Evolutionary conservation across 2,329 filamentous ascomycete genomes (phyloP), one percentile per base, ranked within the genome.

Genomic region (Coniochaeta ligniaria): DNA sequence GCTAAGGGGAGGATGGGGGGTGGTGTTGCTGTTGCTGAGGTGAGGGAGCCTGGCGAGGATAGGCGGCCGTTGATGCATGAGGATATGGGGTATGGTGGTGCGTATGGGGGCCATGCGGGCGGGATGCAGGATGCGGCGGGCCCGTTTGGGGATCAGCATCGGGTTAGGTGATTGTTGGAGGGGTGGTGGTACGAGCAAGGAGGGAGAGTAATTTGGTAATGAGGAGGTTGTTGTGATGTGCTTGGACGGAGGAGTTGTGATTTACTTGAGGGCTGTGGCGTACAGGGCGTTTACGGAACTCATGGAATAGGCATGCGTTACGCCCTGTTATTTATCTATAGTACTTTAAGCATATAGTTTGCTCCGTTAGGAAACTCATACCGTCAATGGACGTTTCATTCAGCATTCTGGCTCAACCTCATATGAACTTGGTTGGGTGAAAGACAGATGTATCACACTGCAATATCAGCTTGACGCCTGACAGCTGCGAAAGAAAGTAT

Each of bases 1-100:
- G 47, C 22, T 16, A n/a, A n/a, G 31, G 50, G 57, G 67, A 67
- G 64, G 71, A 77, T 77, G 20, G 47, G 31, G 31, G 31, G 31
- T 33, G 31, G 22, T 20, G 47, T 28, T 14, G 14, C 2, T 22
- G 45, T 50, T 7, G n/a, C 20, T 3, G 45, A 50, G 47, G 22
- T 54, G 24, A 31, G 28, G 28, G 28, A 31, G 5, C 16, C 24
- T 8, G 47, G 24, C 28, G 26, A 43, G 36, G 35, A 47, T 8
- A 9, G 35, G 58, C 31, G 17, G 64, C 69, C 70, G 45, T 63
- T 71, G 14, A 71, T 71, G 62, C 59, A 63, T n/a, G 61, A 63
- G 60, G 59, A 41, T 20, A 17, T 41, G 38, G 38, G 16, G 3
- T 41, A 41, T 20, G 38, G 35, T 36, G 35, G 35, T 36, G 35